Percentiles rank a stretch among this genome's conserved stretches.
Conservation (phyloP, 441 rosid species). For the Lepidium campestre region DNA sequence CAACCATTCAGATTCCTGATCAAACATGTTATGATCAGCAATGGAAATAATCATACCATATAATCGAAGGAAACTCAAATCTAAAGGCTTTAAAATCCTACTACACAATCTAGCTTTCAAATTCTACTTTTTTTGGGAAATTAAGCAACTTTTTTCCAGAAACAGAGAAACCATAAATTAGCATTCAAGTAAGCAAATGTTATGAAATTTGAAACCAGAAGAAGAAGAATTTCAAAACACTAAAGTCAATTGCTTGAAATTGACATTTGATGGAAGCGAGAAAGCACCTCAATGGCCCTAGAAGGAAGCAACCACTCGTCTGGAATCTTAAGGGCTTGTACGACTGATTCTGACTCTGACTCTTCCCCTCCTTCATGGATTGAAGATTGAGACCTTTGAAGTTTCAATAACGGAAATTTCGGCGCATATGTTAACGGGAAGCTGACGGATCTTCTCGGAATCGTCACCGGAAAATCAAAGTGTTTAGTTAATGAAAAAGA, state of each 20-base stretch:
- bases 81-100: neutral
- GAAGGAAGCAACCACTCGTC: slow-evolving; percentile 59
- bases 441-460: neutral
- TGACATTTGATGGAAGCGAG: neutral
- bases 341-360: slow-evolving; percentile 33
- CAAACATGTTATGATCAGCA: neutral
- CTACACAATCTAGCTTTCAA: neutral
- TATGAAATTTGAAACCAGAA: neutral
- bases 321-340: slow-evolving; percentile 61
- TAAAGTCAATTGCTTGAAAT: neutral
- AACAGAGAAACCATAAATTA: neutral
- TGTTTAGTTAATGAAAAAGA: neutral
- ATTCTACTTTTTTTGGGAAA: neutral
- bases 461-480: neutral
- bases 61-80: neutral
- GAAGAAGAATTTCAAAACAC: neutral
- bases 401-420: neutral
- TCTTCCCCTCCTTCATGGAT: slow-evolving; percentile 23
- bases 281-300: slow-evolving; percentile 55
- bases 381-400: slow-evolving; percentile 20
- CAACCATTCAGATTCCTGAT: slow-evolving; percentile 84
- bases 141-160: neutral
- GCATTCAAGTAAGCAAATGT: neutral
- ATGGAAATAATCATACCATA: neutral
- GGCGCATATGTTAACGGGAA: neutral